Base-by-base conservation (phyloP, 2,329 filamentous ascomycete species). In the Aureobasidium vineae region DNA sequence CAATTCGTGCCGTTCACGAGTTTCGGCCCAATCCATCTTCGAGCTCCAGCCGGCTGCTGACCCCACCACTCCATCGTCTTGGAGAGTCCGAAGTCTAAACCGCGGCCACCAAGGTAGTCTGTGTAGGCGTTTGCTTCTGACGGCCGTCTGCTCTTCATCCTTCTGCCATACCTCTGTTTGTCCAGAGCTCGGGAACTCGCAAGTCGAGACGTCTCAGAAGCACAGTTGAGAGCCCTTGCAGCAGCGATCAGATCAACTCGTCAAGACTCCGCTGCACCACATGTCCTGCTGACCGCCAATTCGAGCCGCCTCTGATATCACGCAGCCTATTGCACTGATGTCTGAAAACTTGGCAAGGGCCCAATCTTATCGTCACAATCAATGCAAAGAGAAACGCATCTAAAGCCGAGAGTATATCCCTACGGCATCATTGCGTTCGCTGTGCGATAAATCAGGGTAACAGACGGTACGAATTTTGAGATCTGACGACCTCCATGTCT, bases 181-280 rank as follows among this genome's bases (percentile, higher is more conserved):
- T 41, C n/a, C 4, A n/a, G 15, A 11, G 7, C 10, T n/a, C 16
- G 26, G 28, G 28, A 33, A 56, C 13, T 5, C 40, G 21, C 33
- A 13, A 53, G 19, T 38, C 16, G 19, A 31, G 28, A 47, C 41
- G 41, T 49, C 41, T 28, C 59, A 49, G 7, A 16, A 52, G 43
- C 59, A 16, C 43, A 61, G 53, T 41, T 23, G n/a, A 52, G 59
- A 31, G 59, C 59, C 45, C 59, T 63, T 63, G 59, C 59, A 63
- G 59, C 43, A 36, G 59, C 21, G 33, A 38, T 61, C 41, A 47
- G 41, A 60, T 23, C 43, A 33, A 63, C 26, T 33, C 33, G 56
- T 21, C 59, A 63, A 63, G 49, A 36, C 19, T 50, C 47, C 33
- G 41, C 45, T 52, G 59, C 21, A 52, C 21, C n/a, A 28, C 31